Evolutionary conservation across 2,329 filamentous ascomycete species (phyloP).

Genomic region (Nemania abortiva): DNA sequence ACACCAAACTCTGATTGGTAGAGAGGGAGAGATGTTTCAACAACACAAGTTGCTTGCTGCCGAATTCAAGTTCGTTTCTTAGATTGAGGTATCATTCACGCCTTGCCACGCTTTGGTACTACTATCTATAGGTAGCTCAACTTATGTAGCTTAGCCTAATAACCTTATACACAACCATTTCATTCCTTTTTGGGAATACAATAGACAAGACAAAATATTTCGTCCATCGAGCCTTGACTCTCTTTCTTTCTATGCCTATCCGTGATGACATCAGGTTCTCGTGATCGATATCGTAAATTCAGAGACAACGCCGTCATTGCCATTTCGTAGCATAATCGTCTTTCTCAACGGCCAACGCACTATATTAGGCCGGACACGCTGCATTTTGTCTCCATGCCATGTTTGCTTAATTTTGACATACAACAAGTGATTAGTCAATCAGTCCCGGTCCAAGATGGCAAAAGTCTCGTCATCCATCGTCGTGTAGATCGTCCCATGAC

Average conservation of each 20-base stretch:
- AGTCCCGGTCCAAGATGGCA: constrained; percentile 77
- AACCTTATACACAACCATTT: constrained; percentile 16
- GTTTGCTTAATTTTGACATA: not conserved
- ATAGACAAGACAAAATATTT: not conserved
- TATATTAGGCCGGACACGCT: not conserved
- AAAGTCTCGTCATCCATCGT: constrained; percentile 95
- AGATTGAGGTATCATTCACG: constrained; percentile 22
- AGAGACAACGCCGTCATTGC: constrained; percentile 27
- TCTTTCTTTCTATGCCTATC: constrained; percentile 11
- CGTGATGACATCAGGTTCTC: constrained; percentile 13
- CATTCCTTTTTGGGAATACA: constrained; percentile 19
- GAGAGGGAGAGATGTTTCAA: constrained; percentile 31
- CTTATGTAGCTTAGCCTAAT: constrained; percentile 27
- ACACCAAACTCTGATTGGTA: constrained; percentile 12
- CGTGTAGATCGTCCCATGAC: constrained; percentile 82
- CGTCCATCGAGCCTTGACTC: not conserved
- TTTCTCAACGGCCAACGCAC: constrained; percentile 33
- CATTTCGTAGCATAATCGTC: constrained; percentile 43
- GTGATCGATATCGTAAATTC: constrained; percentile 31
- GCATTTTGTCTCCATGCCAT: not conserved
- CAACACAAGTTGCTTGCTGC: constrained; percentile 15
- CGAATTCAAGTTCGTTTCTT: not conserved
- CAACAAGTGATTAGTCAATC: not conserved
- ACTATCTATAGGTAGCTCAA: constrained; percentile 26
- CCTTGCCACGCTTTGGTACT: constrained; percentile 9